Percentiles rank a stretch among this genome's conserved stretches.
phyloP scores from a whole-genome alignment of 768 basidiomycete genomes.

The Lactarius quietus region DNA sequence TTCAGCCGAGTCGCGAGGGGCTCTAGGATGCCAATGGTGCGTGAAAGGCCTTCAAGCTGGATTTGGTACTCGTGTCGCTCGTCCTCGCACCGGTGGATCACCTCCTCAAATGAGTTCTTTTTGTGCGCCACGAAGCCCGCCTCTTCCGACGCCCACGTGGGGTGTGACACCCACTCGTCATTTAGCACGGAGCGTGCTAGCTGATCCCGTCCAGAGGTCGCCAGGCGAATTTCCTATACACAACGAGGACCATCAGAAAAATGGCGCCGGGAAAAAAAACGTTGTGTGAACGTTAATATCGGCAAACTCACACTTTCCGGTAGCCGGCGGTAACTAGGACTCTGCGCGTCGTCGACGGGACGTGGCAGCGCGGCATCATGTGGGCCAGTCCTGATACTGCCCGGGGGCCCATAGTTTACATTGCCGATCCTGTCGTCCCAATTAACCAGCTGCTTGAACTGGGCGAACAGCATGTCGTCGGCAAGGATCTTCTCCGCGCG shows the following conservation, averaged over 20 bases:
- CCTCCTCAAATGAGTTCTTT: slow-evolving; percentile 96
- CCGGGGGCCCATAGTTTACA: slow-evolving; percentile 67
- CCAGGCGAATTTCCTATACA: slow-evolving; percentile 75
- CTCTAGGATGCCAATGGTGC: slow-evolving; percentile 89
- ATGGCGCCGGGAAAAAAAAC: slow-evolving; percentile 12
- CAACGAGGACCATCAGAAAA: slow-evolving; percentile 5
- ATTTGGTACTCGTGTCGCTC: slow-evolving; percentile 98
- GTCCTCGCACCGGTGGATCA: slow-evolving; percentile 94
- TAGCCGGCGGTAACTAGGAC: slow-evolving; percentile 89
- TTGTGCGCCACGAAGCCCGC: slow-evolving; percentile 92
- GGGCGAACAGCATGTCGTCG: slow-evolving; percentile 69
- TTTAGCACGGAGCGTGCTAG: slow-evolving; percentile 95
- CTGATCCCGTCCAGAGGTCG: slow-evolving; percentile 92
- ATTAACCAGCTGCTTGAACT: slow-evolving; percentile 84
- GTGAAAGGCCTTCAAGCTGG: slow-evolving; percentile 83
- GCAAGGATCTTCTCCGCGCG: slow-evolving; percentile 79
- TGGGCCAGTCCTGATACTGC: slow-evolving; percentile 70
- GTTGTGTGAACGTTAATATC: background rate
- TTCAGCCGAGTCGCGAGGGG: slow-evolving; percentile 81
- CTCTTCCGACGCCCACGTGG: slow-evolving; percentile 97
- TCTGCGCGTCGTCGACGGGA: slow-evolving; percentile 79
- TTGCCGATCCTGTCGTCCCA: slow-evolving; percentile 66
- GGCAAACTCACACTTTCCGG: slow-evolving; percentile 72
- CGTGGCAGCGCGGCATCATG: slow-evolving; percentile 75
- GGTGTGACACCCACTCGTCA: slow-evolving; percentile 97